Evolutionary conservation across 176 grass and related monocot species (phyloP).

Genomic region (Neostapfia colusana): DNA sequence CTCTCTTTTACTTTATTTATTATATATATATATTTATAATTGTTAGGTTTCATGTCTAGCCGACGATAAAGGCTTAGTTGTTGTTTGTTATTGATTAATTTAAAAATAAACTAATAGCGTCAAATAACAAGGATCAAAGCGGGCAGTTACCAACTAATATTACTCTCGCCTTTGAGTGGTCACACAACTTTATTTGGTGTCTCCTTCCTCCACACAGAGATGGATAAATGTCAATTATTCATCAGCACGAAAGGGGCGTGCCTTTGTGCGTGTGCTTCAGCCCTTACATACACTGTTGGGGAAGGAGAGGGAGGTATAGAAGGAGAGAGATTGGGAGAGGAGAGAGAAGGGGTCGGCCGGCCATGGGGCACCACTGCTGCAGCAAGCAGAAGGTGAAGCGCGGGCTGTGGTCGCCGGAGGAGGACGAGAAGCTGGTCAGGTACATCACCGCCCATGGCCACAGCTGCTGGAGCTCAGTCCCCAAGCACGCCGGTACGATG

Average conservation of each 20-base stretch:
- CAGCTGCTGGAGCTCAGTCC: slow-evolving; percentile 96
- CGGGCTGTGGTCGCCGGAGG: slow-evolving; percentile 98
- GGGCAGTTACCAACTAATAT: slow-evolving; percentile 24
- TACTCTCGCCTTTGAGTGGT: background rate
- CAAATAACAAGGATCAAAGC: no score
- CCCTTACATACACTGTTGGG: slow-evolving; percentile 43
- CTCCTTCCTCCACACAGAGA: slow-evolving; percentile 34
- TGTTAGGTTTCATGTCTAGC: no score
- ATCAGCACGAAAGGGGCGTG: slow-evolving; percentile 27
- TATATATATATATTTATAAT: no score
- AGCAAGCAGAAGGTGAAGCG: slow-evolving; percentile 99
- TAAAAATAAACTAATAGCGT: no score
- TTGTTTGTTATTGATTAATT: no score
- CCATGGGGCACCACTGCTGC: slow-evolving; percentile 97
- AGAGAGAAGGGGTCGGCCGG: background rate
- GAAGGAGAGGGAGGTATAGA: background rate
- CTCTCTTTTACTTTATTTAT: no score
- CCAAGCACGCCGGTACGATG: slow-evolving; percentile 75
- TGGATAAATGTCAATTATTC: slow-evolving; percentile 55
- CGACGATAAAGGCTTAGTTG: no score
- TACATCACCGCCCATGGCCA: slow-evolving; percentile 87
- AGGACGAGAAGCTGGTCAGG: slow-evolving; percentile 85
- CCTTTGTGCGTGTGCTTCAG: slow-evolving; percentile 25
- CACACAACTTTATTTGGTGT: slow-evolving; percentile 46
- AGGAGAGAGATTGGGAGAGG: background rate